Base-by-base conservation (phyloP, 345 rosid genomes). In the Acer negundo region DNA sequence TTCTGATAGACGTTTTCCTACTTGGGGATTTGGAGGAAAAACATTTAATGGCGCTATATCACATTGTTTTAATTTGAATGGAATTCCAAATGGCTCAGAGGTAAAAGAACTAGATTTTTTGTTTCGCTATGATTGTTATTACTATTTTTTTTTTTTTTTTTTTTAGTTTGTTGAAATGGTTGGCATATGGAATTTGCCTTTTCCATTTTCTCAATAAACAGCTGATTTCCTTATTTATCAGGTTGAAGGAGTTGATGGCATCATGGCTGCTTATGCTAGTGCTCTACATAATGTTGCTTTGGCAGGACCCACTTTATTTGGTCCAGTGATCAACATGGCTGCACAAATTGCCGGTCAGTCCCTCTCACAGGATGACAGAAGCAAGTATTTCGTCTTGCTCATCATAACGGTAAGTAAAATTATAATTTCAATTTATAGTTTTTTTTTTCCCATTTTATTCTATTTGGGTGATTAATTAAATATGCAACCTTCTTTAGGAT, bases 21-120 rank as follows among this genome's bases (percentile, higher is more conserved):
- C 97, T 4, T 93, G 95, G 97, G 98, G 97, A 23, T 95, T 93
- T 74, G 97, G 98, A 28, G 98, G 93, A 80, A 89, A 87, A 85
- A 84, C 91, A 20, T 73, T 79, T 15, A 68, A 78, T 77, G 89
- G 91, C 62, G 42, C 78, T 1, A 73, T 95, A 46, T 95, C 98
- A 12, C 98, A 95, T 82, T 91, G 93, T 78, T 95, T 91, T 79
- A 88, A 92, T 89, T 80, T 95, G 86, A 91, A 85, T 76, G 90
- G 94, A 80, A 88, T 82, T 24, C 62, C 87, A 74, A 74, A 75
- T 83, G 85, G 73, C 77, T 80, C 44, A 73, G 97, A 93, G 95
- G 98, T 94, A 80, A 56, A 83, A 31, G 51, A 31, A 75, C 46
- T 11, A 16, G 11, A 13, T 15, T 67, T 70, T 38, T 19, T 15